These are phyloP conservation scores for Nemophila menziesii DNA, from an alignment of 257 asterid species.

Conservation along the genomic window DNA sequence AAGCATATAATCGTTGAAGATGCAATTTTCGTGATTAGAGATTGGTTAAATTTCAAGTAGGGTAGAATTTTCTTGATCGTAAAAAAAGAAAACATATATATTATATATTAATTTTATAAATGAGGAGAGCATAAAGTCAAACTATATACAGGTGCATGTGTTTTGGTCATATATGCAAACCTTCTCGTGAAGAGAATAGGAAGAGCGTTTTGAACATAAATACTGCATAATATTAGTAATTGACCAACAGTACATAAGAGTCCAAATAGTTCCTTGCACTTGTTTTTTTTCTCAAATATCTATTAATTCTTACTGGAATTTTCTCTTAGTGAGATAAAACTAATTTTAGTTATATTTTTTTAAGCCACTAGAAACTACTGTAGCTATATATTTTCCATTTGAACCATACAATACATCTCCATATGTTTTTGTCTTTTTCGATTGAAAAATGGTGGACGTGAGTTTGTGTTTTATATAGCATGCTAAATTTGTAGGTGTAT, in stretches of 20 bases:
- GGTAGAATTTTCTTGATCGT: no score
- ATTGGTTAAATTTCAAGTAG: no score
- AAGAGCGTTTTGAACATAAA: constrained; percentile 17
- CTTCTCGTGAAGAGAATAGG: constrained; percentile 55
- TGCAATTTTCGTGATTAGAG: no score
- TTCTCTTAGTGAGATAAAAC: no score
- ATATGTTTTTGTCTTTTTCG: constrained; percentile 25
- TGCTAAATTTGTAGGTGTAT: constrained; percentile 43
- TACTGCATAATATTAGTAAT: constrained; percentile 11
- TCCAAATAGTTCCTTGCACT: constrained; percentile 15
- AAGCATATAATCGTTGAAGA: no score
- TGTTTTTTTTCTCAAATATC: constrained; percentile 12
- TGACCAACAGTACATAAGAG: constrained; percentile 18
- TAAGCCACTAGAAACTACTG: no score
- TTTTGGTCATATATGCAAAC: constrained; percentile 33
- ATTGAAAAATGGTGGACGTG: constrained; percentile 45
- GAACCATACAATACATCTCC: no score
- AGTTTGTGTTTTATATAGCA: constrained; percentile 42
- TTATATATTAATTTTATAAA: no score
- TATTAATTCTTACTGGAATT: constrained; percentile 14
- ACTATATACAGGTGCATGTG: constrained; percentile 31
- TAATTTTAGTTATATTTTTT: no score
- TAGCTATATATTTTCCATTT: no score
- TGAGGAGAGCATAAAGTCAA: constrained; percentile 55
- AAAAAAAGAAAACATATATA: no score